Evolutionary conservation across 2,329 filamentous ascomycete genomes (phyloP), one percentile per base, ranked within the genome.

Genomic region (Rosellinia necatrix): DNA sequence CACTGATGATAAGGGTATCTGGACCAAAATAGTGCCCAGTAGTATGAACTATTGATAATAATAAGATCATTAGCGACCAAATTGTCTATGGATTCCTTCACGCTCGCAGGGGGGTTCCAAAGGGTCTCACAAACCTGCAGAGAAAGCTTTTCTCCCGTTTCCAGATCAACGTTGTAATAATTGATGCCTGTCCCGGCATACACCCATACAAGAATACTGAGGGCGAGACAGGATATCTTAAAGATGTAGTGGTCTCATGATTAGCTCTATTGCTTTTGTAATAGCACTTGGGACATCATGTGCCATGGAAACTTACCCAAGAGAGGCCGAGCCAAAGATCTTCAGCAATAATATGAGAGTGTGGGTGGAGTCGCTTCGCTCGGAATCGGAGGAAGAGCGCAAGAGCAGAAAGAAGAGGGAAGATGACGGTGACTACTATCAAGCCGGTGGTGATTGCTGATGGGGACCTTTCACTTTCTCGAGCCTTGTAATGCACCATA

Each of bases 1-100:
- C 9, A 62, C 60, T 2, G 38, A 4, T 2, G 57, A 40, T 10
- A 62, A 22, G 6, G 60, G 22, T 3, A 48, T 4, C 7, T 40
- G 34, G 8, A 9, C n/a, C n/a, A n/a, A n/a, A n/a, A n/a, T n/a
- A n/a, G n/a, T n/a, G n/a, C n/a, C n/a, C n/a, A n/a, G n/a, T n/a
- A n/a, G n/a, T n/a, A n/a, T n/a, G n/a, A n/a, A n/a, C n/a, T n/a
- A n/a, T n/a, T n/a, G n/a, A n/a, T n/a, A n/a, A n/a, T n/a, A n/a
- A n/a, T n/a, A n/a, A n/a, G n/a, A n/a, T n/a, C n/a, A n/a, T n/a
- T n/a, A n/a, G n/a, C n/a, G n/a, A n/a, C n/a, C n/a, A n/a, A n/a
- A n/a, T n/a, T n/a, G n/a, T n/a, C n/a, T n/a, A n/a, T n/a, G n/a
- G n/a, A n/a, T n/a, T n/a, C n/a, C n/a, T 32, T 12, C 29, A 12